These are phyloP conservation scores for Lagerstroemia speciosa DNA, from an alignment of 345 rosid species.

Conservation along the genomic window DNA sequence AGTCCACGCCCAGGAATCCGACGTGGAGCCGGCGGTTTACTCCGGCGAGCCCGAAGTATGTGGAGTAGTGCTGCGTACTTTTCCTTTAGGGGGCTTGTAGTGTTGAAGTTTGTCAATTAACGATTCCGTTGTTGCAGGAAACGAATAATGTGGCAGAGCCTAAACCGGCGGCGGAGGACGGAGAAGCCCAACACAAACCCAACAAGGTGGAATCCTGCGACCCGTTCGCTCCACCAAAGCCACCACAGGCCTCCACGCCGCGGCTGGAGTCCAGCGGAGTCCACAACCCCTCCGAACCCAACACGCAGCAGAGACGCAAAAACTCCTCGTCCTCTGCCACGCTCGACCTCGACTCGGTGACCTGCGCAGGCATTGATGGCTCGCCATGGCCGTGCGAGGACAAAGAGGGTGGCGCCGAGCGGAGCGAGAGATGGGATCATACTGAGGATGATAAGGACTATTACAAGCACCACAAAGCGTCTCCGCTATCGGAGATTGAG, in stretches of 20 bases:
- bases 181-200: constrained; percentile 14
- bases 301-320: constrained; percentile 31
- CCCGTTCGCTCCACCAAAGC: constrained; percentile 33
- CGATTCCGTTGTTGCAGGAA: too few species aligned
- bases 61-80: neutral
- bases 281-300: constrained; percentile 34
- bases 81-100: too few species aligned
- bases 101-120: too few species aligned
- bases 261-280: constrained; percentile 39
- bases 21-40: constrained; percentile 32
- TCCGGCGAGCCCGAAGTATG: constrained; percentile 38
- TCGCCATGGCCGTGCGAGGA: constrained; percentile 28
- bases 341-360: constrained; percentile 15
- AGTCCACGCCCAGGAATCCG: constrained; percentile 27
- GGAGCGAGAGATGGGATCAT: constrained; percentile 9
- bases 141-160: constrained; percentile 28
- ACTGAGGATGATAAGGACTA: constrained; percentile 33
- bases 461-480: constrained; percentile 51
- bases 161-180: constrained; percentile 19
- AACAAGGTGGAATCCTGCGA: constrained; percentile 15
- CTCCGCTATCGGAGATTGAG: constrained; percentile 58
- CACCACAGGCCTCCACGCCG: constrained; percentile 27
- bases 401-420: constrained; percentile 10
- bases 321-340: neutral
- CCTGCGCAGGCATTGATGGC: constrained; percentile 55